Conservation (phyloP, 176 grass and related monocot genomes). For the Ensete glaucum region DNA sequence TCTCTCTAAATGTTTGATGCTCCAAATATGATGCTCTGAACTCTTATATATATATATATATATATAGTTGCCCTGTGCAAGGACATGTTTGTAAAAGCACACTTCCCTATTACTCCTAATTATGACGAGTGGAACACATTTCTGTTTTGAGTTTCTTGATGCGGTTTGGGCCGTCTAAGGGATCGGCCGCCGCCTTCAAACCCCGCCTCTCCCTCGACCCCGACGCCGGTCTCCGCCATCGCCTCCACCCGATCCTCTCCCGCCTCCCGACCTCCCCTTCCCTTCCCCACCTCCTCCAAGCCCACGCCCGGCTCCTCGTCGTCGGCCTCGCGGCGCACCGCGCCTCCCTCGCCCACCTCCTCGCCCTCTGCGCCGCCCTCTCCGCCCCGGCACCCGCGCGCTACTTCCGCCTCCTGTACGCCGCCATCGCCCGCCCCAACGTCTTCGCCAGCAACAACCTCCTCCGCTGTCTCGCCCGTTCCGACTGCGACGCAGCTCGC, state of each 20-base stretch:
- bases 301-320: conserved; percentile 52
- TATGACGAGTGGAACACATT: too few species aligned
- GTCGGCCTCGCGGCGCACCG: conserved; percentile 41
- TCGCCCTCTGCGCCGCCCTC: conserved; percentile 20
- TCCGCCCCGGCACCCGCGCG: background rate
- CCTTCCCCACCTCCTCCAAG: conserved; percentile 42
- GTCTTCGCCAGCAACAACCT: conserved; percentile 58
- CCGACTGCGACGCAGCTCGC: conserved; percentile 2
- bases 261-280: conserved; percentile 26
- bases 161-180: background rate
- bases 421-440: conserved; percentile 23
- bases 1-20: too few species aligned
- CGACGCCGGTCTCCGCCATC: conserved; percentile 9
- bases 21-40: too few species aligned
- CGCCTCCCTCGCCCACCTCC: conserved; percentile 36
- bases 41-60: too few species aligned
- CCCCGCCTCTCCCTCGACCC: conserved; percentile 15
- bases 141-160: conserved; percentile 3
- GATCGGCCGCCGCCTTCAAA: background rate
- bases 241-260: conserved; percentile 17
- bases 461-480: conserved; percentile 40
- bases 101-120: too few species aligned
- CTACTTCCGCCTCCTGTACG: conserved; percentile 32
- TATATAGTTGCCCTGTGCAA: too few species aligned
- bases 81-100: too few species aligned